Evolutionary conservation across 257 asterid species (phyloP), one percentile per base, ranked within the genome.

Genomic region (Cordia subcordata): DNA sequence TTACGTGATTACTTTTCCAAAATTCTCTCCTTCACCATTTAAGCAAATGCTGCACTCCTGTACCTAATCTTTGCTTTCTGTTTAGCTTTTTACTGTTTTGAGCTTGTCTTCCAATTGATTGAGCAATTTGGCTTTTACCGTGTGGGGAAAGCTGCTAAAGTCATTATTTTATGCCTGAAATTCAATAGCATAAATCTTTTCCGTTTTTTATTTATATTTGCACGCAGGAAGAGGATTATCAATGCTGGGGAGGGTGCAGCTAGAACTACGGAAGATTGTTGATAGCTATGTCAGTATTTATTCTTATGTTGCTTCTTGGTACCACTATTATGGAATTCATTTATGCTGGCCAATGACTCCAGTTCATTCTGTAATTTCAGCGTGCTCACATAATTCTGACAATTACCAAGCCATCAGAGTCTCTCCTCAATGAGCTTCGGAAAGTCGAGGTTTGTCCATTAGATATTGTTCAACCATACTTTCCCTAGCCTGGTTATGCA

Each of bases 321-420:
- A 14, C 53, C 53, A 47, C n/a, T 19, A 47, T 20, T 13, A 10
- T 33, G 19, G 35, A 18, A 42, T 42, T 10, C 15, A 2, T 10
- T 10, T 2, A 10, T 8, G 15, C 47, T 42, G 47, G 12, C 47
- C 32, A 19, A 22, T 75, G 54, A n/a, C 81, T 61, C 81, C 72
- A 13, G 49, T 75, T 38, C 46, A 66, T 58, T 79, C 53, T 64
- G 46, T 51, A 18, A 63, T 81, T 73, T 61, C 96, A 92, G 99
- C 90, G 99, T 23, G 64, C 89, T 61, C 89, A 82, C 70, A 78
- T 88, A 55, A 78, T 88, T 69, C 71, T 81, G 78, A 92, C 99
- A 50, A 82, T 92, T 38, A 88, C 97, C 39, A 88, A 86, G 64
- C 99, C 99, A 42, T 92, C 96, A 46, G 99, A 92, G 78, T 88